These are phyloP conservation scores for Colletotrichum sp. DNA, from an alignment of 2,329 filamentous ascomycete species.

Conservation along the genomic window DNA sequence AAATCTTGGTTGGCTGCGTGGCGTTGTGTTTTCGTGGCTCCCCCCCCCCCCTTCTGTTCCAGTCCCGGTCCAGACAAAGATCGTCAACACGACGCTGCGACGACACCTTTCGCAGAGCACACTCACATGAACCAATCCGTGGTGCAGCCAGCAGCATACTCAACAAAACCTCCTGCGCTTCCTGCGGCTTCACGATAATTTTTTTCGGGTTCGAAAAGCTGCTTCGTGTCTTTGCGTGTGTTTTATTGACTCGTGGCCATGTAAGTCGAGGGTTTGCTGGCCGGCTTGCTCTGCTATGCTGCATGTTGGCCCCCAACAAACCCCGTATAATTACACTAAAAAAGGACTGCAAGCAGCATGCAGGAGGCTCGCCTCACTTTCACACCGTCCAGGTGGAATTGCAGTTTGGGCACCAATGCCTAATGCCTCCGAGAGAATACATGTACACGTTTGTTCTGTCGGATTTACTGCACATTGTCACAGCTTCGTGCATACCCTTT, in stretches of 20 bases:
- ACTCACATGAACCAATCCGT: not conserved
- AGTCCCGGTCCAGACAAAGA: not conserved
- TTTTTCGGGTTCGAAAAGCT: not conserved
- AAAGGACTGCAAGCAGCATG: not conserved
- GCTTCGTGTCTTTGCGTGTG: not conserved
- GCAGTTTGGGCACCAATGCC: slow-evolving; percentile 20
- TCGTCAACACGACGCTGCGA: not conserved
- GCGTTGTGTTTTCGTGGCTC: no score
- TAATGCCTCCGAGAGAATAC: not conserved
- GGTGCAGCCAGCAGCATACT: not conserved
- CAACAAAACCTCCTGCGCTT: not conserved
- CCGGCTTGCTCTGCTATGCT: not conserved
- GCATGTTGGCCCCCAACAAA: not conserved
- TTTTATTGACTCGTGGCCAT: slow-evolving; percentile 1
- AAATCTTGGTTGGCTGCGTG: no score
- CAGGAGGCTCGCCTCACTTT: slow-evolving; percentile 16
- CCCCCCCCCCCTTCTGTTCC: not conserved
- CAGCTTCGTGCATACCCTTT: not conserved
- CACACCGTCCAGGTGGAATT: not conserved
- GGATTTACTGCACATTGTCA: not conserved
- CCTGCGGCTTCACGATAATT: slow-evolving; percentile 7
- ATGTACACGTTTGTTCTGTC: not conserved
- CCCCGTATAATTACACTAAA: not conserved
- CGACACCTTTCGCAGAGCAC: not conserved
- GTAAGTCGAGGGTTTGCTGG: not conserved